A percentile compares a stretch with the other conserved stretches of the same genome.
These are phyloP conservation scores for Wickerhamomyces sydowiorum DNA, from an alignment of 805 yeast genomes.

Conservation along the genomic window DNA sequence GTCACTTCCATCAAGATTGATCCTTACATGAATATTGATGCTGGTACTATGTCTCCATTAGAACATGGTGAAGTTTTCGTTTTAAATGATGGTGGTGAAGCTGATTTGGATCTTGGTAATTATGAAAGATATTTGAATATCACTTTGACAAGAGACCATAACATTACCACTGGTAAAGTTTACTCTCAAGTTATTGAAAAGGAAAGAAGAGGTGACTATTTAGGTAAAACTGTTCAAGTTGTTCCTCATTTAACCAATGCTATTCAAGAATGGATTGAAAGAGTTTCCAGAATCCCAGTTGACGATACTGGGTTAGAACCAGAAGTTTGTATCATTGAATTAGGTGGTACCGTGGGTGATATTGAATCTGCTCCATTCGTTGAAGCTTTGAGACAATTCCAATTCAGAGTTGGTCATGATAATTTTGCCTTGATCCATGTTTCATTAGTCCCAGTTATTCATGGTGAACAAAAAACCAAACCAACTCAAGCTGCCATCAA, in stretches of 20 bases:
- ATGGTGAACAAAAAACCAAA: constrained; percentile 98
- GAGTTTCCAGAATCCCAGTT: constrained; percentile 87
- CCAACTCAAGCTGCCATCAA: constrained; percentile 99
- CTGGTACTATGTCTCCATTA: constrained; percentile 99
- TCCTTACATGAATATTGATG: constrained; percentile 98
- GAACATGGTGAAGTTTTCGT: constrained; percentile 99
- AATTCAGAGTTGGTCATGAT: constrained; percentile 91
- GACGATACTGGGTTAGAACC: constrained; percentile 86
- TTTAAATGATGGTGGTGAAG: constrained; percentile 98
- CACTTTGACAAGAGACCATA: constrained; percentile 89
- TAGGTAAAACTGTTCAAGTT: constrained; percentile 99
- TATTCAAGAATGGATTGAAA: constrained; percentile 97
- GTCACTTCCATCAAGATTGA: constrained; percentile 98
- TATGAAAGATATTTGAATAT: constrained; percentile 95
- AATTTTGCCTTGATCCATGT: constrained; percentile 96
- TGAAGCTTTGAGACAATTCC: constrained; percentile 98
- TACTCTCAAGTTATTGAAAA: constrained; percentile 90
- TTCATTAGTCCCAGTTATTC: constrained; percentile 94
- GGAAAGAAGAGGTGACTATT: constrained; percentile 94
- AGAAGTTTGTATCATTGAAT: constrained; percentile 92
- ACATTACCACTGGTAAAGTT: constrained; percentile 97
- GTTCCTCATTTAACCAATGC: constrained; percentile 98
- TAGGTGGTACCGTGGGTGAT: constrained; percentile 99
- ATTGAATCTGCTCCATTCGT: constrained; percentile 98
- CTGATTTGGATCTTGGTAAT: constrained; percentile 95